A percentile compares a stretch with the other conserved stretches of the same genome.
Evolutionary conservation across 495 filamentous ascomycete genomes (phyloP).

Genomic region (Daldinia grandis): DNA sequence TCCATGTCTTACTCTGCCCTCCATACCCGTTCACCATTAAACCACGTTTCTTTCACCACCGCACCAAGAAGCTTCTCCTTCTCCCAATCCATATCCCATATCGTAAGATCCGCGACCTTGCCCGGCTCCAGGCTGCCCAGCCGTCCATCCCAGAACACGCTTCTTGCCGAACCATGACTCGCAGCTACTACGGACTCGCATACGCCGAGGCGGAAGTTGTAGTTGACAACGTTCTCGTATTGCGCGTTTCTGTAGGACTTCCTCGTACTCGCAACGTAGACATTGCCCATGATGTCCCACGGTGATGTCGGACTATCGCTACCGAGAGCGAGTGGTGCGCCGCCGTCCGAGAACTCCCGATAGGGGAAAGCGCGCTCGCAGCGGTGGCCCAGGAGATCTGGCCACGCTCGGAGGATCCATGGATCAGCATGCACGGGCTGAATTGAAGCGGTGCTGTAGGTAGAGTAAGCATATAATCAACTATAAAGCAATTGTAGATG

Average conservation of each 20-base stretch:
- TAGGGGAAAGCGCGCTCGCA: slow-evolving; percentile 68
- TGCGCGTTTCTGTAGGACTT: slow-evolving; percentile 60
- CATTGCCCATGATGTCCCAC: slow-evolving; percentile 61
- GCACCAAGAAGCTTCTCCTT: slow-evolving; percentile 59
- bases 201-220: slow-evolving; percentile 62
- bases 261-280: slow-evolving; percentile 68
- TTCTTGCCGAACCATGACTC: slow-evolving; percentile 65
- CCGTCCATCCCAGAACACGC: slow-evolving; percentile 63
- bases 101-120: slow-evolving; percentile 64
- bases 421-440: slow-evolving; percentile 72
- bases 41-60: slow-evolving; percentile 64
- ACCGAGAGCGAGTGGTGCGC: slow-evolving; percentile 64
- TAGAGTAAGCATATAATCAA: slow-evolving; percentile 4
- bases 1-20: background rate
- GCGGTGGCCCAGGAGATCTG: slow-evolving; percentile 62
- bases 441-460: slow-evolving; percentile 61
- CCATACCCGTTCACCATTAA: slow-evolving; percentile 59
- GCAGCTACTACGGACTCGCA: slow-evolving; percentile 63
- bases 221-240: slow-evolving; percentile 57
- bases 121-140: slow-evolving; percentile 61
- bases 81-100: slow-evolving; percentile 66
- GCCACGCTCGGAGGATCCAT: slow-evolving; percentile 69
- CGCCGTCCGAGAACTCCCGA: slow-evolving; percentile 64
- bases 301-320: slow-evolving; percentile 70
- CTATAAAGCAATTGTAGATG: background rate